Base-by-base conservation (phyloP, 2,329 filamentous ascomycete species). In the Phyllosticta paracitricarpa region DNA sequence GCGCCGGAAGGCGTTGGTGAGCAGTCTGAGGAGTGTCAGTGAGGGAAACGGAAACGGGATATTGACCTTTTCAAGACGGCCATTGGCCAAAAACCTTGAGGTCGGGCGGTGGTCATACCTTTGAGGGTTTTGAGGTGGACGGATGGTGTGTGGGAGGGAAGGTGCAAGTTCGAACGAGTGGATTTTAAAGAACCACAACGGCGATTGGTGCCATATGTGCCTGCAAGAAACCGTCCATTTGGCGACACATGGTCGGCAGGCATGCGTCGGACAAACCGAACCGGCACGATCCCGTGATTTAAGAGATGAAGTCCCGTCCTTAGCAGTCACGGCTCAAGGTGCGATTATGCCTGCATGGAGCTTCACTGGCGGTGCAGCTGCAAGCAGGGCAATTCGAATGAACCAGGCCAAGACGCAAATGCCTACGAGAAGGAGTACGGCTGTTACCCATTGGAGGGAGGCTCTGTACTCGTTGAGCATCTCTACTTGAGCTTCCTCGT, bases 401-500 rank as follows among this genome's bases (percentile, higher is more conserved):
- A 62, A 56, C 51, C 56, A 57, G 19, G 24, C 40, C 8, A 48
- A 55, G 56, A 62, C 54, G 51, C 58, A n/a, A 17, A 62, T 12
- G 51, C 60, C 60, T 51, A 62, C 28, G 17, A 58, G 17, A 4
- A 62, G 22, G 12, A 58, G 33, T 7, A 55, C 54, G n/a, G 30
- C 33, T 4, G 52, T 35, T 25, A 54, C 56, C 56, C 56, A 58
- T 25, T 56, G 60, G 2, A 57, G 57, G 17, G 35, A 58, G 14
- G 51, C 56, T 56, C 24, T 58, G 60, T 56, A 62, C 35, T 55
- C 60, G 12, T 51, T 24, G 22, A 62, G 35, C 10, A 56, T 51
- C 10, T 28, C 17, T 48, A 55, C 56, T 56, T 62, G 60, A 3
- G 60, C 51, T 48, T 62, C 60, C 35, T 58, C 56, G n/a, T 62